Base-by-base conservation (phyloP, 1,139 yeast species). In the Ogataea hybrid region DNA sequence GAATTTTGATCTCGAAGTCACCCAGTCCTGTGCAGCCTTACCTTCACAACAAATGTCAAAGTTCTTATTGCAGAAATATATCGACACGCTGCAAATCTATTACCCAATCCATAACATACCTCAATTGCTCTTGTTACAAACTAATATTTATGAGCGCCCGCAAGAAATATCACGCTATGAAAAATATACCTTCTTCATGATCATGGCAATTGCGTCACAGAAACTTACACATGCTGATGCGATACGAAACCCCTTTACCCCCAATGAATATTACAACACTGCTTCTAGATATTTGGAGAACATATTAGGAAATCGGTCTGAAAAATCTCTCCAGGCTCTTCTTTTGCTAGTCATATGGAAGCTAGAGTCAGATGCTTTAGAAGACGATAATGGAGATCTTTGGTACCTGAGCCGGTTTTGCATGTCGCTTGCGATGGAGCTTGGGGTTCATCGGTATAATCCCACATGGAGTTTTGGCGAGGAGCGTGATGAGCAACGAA, bases 391-490 rank as follows among this genome's bases (percentile, higher is more conserved):
- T 30, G 57, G 57, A 1, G 58, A 54, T 30, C 34, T 53, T 25
- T 54, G 58, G 58, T 52, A 53, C 30, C 29, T 54, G 36, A 45
- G 51, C 12, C 43, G 57, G 25, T 54, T 48, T 32, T 42, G 52
- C 23, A 51, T 54, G 55, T 50, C 58, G 2, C 39, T 53, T 4
- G 58, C 57, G 4, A 52, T 52, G 58, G 58, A 54, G 32, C 39
- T 54, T 31, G 58, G 58, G 3, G 49, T 49, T 5, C 58, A 54
- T 38, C 38, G 58, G 20, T 54, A 34, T 35, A 52, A 52, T 28
- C 57, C 58, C 8, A 49, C 44, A 16, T 54, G 58, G 57, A 44
- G 49, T 37, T 52, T 54, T 42, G 56, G 58, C 7, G 48, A 42
- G 29, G 9, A 30, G 6, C 48, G 48, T 25, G 48, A 49, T 28